Evolutionary conservation across 345 rosid species (phyloP), one percentile per base, ranked within the genome.

Genomic region (Eucalyptus dawsonii): DNA sequence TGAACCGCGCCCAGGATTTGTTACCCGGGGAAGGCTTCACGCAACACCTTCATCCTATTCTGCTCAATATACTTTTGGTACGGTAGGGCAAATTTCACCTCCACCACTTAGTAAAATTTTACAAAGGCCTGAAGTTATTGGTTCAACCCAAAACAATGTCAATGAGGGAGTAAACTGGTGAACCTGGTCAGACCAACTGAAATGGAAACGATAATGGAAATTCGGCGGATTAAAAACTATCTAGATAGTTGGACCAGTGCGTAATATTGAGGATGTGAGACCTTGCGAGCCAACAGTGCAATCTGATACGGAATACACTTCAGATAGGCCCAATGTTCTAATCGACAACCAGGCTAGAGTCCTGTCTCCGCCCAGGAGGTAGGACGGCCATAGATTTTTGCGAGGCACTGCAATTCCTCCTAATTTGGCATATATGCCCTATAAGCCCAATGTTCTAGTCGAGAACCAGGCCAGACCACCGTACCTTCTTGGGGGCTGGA

Each of bases 361-460:
- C 1, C 65, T 58, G 1, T 58, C 29, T 58, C 29, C 6, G 6
- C 65, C 29, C 0, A 24, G 4, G 29, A 1, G 12, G 29, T 10
- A 58, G 29, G 65, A 58, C 65, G 27, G 65, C 12, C 14, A 58
- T 22, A 24, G 65, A 58, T 24, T 24, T 44, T 44, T 44, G 45
- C 1, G 10, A 44, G 45, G 45, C 45, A 44, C 45, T 44, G 45
- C 45, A 44, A 44, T 44, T 44, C 45, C 45, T 44, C 45, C 45
- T 3, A 44, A 44, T 44, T 44, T 44, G 45, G 45, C 45, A 44
- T 44, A 44, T 58, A 58, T 58, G n/a, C 45, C 45, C 45, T 44
- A 0, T 44, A 44, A 44, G 45, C 45, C 45, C 45, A 44, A 44
- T 44, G 45, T 44, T 44, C 45, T 44, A 44, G 2, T 44, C 1